A percentile compares a stretch with the other conserved stretches of the same genome.
phyloP scores from a whole-genome alignment of 2,329 filamentous ascomycete genomes.

The Ascosphaera apis region DNA sequence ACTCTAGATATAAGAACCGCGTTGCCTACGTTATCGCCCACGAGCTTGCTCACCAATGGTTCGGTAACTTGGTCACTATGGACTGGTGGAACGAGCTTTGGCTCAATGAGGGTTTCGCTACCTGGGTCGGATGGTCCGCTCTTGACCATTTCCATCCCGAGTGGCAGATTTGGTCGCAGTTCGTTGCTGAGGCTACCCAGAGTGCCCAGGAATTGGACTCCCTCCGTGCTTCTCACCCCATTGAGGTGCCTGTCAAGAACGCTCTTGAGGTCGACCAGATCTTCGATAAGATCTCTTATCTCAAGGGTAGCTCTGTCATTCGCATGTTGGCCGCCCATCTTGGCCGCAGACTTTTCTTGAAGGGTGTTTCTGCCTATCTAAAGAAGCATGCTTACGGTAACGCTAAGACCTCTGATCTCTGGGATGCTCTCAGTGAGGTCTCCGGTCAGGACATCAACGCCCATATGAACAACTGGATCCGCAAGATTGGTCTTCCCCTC shows the following conservation, averaged over 20 bases:
- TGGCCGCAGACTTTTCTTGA: slow-evolving; percentile 67
- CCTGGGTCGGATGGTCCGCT: slow-evolving; percentile 92
- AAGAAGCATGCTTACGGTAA: slow-evolving; percentile 74
- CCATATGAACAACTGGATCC: slow-evolving; percentile 90
- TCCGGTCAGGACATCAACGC: slow-evolving; percentile 67
- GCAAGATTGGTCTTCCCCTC: slow-evolving; percentile 84
- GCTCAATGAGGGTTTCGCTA: slow-evolving; percentile 93
- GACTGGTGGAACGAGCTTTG: slow-evolving; percentile 90
- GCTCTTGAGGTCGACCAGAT: slow-evolving; percentile 94
- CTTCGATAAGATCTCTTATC: slow-evolving; percentile 88
- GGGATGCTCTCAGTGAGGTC: slow-evolving; percentile 66
- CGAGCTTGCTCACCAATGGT: slow-evolving; percentile 87
- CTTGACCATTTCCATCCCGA: slow-evolving; percentile 83
- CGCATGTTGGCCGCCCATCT: slow-evolving; percentile 88
- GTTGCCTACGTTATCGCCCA: slow-evolving; percentile 97
- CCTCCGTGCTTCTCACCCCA: slow-evolving; percentile 78
- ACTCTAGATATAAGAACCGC: slow-evolving; percentile 73
- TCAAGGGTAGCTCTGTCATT: slow-evolving; percentile 90
- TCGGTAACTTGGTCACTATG: slow-evolving; percentile 88
- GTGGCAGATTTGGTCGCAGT: slow-evolving; percentile 95
- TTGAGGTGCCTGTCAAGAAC: slow-evolving; percentile 84
- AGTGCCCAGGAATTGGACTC: slow-evolving; percentile 75
- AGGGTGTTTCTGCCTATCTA: slow-evolving; percentile 74
- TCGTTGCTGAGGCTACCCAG: slow-evolving; percentile 80
- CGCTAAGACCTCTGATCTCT: slow-evolving; percentile 76